Evolutionary conservation across 805 yeast genomes (phyloP).

Genomic region (Candida silvicultrix): DNA sequence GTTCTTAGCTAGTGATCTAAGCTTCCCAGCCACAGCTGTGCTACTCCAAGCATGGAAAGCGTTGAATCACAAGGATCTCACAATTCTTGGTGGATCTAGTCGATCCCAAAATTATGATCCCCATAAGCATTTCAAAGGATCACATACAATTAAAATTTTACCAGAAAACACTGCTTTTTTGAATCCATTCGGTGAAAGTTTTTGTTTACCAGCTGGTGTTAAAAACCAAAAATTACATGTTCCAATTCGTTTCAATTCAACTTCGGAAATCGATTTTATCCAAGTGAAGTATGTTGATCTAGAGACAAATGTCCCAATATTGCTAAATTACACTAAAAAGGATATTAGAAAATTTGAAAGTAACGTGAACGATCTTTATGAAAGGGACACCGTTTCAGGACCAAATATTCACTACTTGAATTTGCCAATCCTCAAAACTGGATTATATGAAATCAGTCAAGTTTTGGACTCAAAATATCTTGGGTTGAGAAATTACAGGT

Average conservation of each 20-base stretch:
- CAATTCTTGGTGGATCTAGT: conserved; percentile 44
- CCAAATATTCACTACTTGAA: conserved; percentile 48
- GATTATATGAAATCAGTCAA: conserved; percentile 63
- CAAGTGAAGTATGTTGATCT: conserved; percentile 60
- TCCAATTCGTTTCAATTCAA: conserved; percentile 78
- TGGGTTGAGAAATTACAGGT: conserved; percentile 51
- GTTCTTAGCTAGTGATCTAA: conserved; percentile 43
- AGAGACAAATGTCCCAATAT: conserved; percentile 37
- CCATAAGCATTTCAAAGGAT: conserved; percentile 67
- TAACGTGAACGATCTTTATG: conserved; percentile 16
- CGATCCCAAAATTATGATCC: conserved; percentile 21
- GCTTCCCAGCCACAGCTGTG: conserved; percentile 38
- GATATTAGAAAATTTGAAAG: conserved; percentile 40
- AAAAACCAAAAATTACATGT: conserved; percentile 32
- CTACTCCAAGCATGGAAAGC: conserved; percentile 38
- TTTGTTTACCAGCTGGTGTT: conserved; percentile 47
- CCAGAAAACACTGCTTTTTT: conserved; percentile 87
- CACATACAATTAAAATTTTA: conserved; percentile 75
- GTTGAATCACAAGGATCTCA: conserved; percentile 39
- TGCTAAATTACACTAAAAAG: conserved; percentile 48
- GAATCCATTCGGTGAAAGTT: conserved; percentile 64
- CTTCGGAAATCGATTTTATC: conserved; percentile 61
- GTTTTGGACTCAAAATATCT: conserved; percentile 65
- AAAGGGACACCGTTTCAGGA: conserved; percentile 19
- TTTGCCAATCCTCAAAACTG: conserved; percentile 62